phyloP scores from a whole-genome alignment of 306 rosid genomes.

The Calophaca sinica region DNA sequence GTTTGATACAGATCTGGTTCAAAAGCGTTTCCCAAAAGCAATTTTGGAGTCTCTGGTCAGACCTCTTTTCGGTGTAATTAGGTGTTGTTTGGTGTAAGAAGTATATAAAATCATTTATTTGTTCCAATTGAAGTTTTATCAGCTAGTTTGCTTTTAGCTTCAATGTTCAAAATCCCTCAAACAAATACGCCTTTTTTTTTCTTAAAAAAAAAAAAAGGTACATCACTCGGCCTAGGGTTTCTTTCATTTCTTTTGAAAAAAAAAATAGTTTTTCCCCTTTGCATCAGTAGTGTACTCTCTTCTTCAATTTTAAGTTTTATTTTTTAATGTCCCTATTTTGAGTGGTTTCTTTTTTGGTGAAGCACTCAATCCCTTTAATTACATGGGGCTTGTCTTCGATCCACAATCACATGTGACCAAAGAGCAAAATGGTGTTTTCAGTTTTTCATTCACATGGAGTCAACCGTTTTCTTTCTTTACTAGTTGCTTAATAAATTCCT shows the following conservation, averaged over 20 bases:
- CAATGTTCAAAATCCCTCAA: constrained; percentile 34
- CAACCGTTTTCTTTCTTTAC: neutral
- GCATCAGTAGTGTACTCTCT: neutral
- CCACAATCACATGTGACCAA: constrained; percentile 33
- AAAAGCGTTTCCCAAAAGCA: constrained; percentile 35
- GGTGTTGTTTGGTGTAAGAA: constrained; percentile 33
- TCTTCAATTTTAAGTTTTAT: neutral
- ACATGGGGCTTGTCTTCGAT: constrained; percentile 25
- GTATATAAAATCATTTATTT: constrained; percentile 29
- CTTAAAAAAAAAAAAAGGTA: too few species aligned
- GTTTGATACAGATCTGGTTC: constrained; percentile 50
- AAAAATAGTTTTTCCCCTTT: neutral
- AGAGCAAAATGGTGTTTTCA: constrained; percentile 35
- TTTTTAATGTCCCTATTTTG: too few species aligned
- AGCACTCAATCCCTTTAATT: constrained; percentile 33
- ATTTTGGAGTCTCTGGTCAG: constrained; percentile 34
- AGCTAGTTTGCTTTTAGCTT: constrained; percentile 28
- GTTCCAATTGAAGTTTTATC: constrained; percentile 31
- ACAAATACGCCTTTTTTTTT: constrained; percentile 7
- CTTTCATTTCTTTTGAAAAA: neutral
- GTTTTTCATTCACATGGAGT: neutral
- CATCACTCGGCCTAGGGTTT: constrained; percentile 43
- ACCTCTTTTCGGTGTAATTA: constrained; percentile 34
- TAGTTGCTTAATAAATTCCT: too few species aligned
- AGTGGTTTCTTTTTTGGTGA: constrained; percentile 26